These are phyloP conservation scores for Climacium dendroides DNA, from an alignment of 225 moss, liverwort and hornwort genomes.

Conservation along the genomic window DNA sequence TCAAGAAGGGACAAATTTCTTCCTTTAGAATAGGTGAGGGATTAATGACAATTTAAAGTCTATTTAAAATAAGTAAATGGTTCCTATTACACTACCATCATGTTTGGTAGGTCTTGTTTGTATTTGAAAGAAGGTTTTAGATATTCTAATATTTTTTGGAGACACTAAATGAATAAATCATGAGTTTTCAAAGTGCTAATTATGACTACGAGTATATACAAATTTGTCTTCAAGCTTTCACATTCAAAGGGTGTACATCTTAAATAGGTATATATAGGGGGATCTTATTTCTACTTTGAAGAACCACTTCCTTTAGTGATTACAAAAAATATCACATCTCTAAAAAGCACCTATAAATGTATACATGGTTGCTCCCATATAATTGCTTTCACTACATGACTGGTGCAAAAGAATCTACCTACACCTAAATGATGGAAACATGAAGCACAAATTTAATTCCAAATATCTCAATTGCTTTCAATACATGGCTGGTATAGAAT, in stretches of 20 bases:
- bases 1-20: no score
- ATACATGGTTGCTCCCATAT: no score
- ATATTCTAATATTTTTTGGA: not conserved
- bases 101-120: not conserved
- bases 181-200: not conserved
- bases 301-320: not conserved
- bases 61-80: not conserved
- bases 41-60: not conserved
- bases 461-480: not conserved
- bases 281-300: not conserved
- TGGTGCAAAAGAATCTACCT: accelerated
- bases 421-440: not conserved
- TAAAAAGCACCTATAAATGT: not conserved
- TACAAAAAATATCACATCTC: not conserved
- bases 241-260: not conserved
- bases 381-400: not conserved
- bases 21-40: not conserved
- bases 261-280: not conserved
- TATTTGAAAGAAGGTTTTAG: not conserved
- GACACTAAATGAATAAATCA: not conserved
- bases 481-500: accelerated
- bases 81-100: not conserved
- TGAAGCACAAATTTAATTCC: accelerated
- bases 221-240: not conserved
- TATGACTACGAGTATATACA: not conserved